Base-by-base conservation (phyloP, 2,329 filamentous ascomycete genomes). In the Botrytis hyacinthi region DNA sequence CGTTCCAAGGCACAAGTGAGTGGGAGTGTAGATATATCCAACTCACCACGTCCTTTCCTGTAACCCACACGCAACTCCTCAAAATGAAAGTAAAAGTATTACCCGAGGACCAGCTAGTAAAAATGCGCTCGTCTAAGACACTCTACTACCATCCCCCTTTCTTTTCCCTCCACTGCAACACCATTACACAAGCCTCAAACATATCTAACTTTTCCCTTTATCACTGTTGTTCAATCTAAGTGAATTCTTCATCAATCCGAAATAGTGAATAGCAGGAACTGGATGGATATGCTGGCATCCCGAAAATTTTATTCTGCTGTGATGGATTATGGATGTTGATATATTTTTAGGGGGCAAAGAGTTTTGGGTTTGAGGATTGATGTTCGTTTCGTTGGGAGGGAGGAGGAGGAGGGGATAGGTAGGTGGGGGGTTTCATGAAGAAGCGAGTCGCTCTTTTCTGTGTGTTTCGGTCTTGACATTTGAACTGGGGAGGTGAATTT, bases 31-130 rank as follows among this genome's bases (percentile, higher is more conserved):
- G 26, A 16, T 40, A n/a, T 26, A 35, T n/a, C 35, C 12, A 22
- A 60, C 12, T 8, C 12, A 3, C 18, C 10, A 1, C 35, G 0
- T n/a, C 20, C 20, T 22, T 26, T 3, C 12, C 20, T 2, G 2
- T 61, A 5, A 37, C 32, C 6, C 22, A 16, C 9, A 61, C 5
- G 22, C 16, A 60, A 6, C 8, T 35, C 29, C 8, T 35, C 16
- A 44, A 4, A 26, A 48, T 48, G 3, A 48, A 48, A 48, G 18
- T 16, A 35, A 59, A 59, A 10, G 16, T 3, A 35, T 12, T 59
- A 2, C 8, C 4, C 29, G 29, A 59, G 7, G 8, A 59, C 1
- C 18, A 59, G 51, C 51, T 20, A 22, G 29, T 59, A 59, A 20
- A 10, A 16, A 35, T 4, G 1, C 7, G 0, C n/a, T 32, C 54